phyloP scores from a whole-genome alignment of 371 early-diverging fungal species.

The Apophysomyces variabilis region DNA sequence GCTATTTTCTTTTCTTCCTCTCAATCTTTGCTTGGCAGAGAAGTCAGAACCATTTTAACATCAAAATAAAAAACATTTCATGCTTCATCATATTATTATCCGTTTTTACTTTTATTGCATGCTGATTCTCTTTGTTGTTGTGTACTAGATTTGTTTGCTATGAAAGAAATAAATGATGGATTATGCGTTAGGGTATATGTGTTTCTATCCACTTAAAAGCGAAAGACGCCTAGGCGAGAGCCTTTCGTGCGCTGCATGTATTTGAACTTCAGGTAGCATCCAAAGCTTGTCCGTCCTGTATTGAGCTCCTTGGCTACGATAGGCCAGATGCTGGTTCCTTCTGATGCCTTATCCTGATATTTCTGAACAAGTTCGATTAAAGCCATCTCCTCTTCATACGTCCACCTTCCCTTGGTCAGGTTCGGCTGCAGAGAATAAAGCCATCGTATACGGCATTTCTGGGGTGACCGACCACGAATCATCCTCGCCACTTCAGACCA shows the following conservation, averaged over 20 bases:
- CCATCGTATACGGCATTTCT: constrained; percentile 37
- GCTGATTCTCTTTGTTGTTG: no score
- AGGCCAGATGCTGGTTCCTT: constrained; percentile 29
- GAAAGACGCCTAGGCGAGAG: neutral
- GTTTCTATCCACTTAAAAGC: neutral
- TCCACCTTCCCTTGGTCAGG: constrained; percentile 32
- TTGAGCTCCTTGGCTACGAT: constrained; percentile 28
- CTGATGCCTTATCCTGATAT: neutral
- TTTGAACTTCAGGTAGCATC: constrained; percentile 29
- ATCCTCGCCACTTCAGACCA: constrained; percentile 36
- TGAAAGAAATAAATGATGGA: no score
- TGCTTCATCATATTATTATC: no score
- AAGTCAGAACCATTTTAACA: neutral
- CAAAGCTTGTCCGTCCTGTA: constrained; percentile 29
- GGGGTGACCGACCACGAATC: constrained; percentile 28
- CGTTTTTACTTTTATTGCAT: no score
- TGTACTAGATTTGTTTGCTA: no score
- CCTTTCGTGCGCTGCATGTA: constrained; percentile 19
- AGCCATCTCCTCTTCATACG: constrained; percentile 35
- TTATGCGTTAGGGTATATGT: no score
- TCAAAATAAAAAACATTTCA: neutral
- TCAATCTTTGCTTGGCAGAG: no score
- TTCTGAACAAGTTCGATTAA: constrained; percentile 40
- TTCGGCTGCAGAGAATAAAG: constrained; percentile 12
- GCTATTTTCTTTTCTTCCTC: neutral